Base-by-base conservation (phyloP, 2,329 filamentous ascomycete species). In the Rugonectria rugulosa region DNA sequence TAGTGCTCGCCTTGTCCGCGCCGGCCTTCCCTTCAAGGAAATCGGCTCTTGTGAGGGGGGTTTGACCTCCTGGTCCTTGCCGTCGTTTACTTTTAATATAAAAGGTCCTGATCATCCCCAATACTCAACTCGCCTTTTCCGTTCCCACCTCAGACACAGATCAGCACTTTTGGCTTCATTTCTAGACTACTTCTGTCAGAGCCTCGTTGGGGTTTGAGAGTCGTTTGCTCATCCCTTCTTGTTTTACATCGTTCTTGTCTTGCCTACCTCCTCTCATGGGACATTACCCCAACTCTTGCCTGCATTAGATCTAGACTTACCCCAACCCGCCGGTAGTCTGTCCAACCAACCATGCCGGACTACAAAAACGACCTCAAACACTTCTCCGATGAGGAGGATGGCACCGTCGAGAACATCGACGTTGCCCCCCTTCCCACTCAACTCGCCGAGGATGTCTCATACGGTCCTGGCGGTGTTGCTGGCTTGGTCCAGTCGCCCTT, bases 401-500 rank as follows among this genome's bases (percentile, higher is more conserved):
- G 53, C 40, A 53, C 44, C 21, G 41, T 57, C 31, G 54, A 57
- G 29, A 49, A 59, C 24, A 29, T 58, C 29, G 51, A 58, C 42
- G 40, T 48, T 21, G 20, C 48, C 27, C 9, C 36, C 17, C 15
- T 55, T 15, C 26, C 46, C 26, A 27, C 10, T 12, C 19, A 21
- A n/a, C 40, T 52, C 24, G 50, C 50, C 24, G 19, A 38, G n/a
- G 41, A 44, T 24, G 20, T 55, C n/a, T 44, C 44, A n/a, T 55
- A 55, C 32, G 52, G 52, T 3, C 38, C 37, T 6, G n/a, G 20
- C 10, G 54, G 54, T 12, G 29, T 53, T 15, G 7, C 20, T 5
- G 87, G 85, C 7, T 61, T 76, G 19, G 15, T 74, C 17, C 54
- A 50, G 17, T 75, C 72, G 1, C 66, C 70, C 0, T 77, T 72